Evolutionary conservation across 2,329 filamentous ascomycete genomes (phyloP).

Genomic region (Cladosporium sp.): DNA sequence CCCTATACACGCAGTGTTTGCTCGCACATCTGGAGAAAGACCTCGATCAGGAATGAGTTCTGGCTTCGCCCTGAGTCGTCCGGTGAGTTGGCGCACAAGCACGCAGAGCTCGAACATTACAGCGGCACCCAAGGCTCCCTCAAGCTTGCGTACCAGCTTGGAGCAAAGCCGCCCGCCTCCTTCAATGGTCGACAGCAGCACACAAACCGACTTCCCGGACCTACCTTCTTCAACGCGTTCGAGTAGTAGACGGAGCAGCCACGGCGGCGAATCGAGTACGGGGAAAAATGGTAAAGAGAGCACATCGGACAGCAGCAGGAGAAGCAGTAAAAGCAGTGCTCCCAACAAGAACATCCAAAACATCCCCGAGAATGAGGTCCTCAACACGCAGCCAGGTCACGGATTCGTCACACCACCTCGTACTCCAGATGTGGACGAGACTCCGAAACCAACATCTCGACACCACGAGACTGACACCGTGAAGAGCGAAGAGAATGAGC

Average conservation of each 20-base stretch:
- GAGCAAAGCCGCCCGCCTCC: conserved; percentile 13
- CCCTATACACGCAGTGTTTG: conserved; percentile 56
- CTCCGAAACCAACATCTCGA: neutral
- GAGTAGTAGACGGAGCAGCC: conserved; percentile 20
- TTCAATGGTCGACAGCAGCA: conserved; percentile 24
- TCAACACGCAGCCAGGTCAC: conserved; percentile 9
- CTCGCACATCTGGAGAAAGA: conserved; percentile 53
- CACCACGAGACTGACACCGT: neutral
- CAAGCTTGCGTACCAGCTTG: conserved; percentile 26
- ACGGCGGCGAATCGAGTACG: conserved; percentile 17
- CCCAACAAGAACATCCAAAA: conserved; percentile 20
- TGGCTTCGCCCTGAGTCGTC: conserved; percentile 21
- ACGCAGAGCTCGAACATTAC: conserved; percentile 13
- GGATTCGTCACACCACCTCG: conserved; percentile 29
- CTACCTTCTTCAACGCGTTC: neutral
- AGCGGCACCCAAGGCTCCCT: conserved; percentile 23
- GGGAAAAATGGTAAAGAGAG: neutral
- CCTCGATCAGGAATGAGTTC: neutral
- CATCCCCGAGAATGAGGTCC: conserved; percentile 25
- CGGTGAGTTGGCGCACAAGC: conserved; percentile 25
- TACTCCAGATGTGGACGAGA: conserved; percentile 21
- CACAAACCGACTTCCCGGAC: conserved; percentile 24
- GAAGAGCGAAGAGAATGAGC: conserved; percentile 25
- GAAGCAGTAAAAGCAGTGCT: conserved; percentile 21
- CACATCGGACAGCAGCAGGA: conserved; percentile 3